Evolutionary conservation across 208 protist genomes (phyloP).

Genomic region (Trichomonas gallinae): DNA sequence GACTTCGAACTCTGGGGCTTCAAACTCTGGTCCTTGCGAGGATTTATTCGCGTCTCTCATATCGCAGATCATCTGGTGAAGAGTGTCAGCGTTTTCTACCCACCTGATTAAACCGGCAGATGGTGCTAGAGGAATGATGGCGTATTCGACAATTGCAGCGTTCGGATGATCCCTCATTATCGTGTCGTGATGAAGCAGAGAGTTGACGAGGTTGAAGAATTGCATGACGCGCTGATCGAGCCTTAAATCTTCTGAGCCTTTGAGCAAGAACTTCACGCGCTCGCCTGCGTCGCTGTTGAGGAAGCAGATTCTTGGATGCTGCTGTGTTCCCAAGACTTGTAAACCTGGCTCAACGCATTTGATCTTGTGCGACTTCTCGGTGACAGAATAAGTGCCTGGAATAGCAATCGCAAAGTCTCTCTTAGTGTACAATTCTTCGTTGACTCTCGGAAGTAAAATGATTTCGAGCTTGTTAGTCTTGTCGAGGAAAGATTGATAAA

Average conservation of each 20-base stretch:
- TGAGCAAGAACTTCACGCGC: not conserved
- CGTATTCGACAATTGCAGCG: not conserved
- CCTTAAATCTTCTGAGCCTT: slow-evolving; percentile 21
- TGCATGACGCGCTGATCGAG: slow-evolving; percentile 9
- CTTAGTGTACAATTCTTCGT: not conserved
- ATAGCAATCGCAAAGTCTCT: not conserved
- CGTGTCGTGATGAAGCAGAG: not conserved
- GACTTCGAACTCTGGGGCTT: too few relatives aligned
- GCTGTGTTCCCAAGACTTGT: not conserved
- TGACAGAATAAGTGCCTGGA: not conserved
- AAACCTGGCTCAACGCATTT: not conserved
- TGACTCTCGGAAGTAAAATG: not conserved
- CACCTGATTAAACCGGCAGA: not conserved
- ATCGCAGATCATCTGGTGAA: not conserved
- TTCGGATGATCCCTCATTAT: not conserved
- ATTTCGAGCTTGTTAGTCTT: not conserved
- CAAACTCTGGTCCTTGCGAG: not conserved
- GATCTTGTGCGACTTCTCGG: not conserved
- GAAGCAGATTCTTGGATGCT: not conserved
- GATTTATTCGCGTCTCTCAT: not conserved
- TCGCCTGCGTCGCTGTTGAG: not conserved
- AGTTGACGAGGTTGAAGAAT: not conserved
- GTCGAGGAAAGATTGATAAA: not conserved
- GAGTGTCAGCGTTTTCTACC: not conserved
- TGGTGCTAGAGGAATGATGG: not conserved